A percentile compares a stretch with the other conserved stretches of the same genome.
phyloP scores from a whole-genome alignment of 2,329 filamentous ascomycete species.

The Ascochyta rabiei region DNA sequence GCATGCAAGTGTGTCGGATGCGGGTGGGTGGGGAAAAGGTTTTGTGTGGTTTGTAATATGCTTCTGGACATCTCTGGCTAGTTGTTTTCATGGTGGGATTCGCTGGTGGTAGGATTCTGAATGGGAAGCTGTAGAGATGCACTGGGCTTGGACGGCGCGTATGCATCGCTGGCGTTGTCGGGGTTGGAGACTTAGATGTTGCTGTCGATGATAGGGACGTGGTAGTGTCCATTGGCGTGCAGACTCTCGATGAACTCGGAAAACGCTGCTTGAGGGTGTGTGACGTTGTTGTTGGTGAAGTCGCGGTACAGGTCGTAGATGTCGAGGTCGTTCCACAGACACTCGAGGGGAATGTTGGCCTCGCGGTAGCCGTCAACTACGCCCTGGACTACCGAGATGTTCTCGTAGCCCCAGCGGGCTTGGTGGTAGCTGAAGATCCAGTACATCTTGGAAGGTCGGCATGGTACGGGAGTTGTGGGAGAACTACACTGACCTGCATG shows the following conservation, averaged over 20 bases:
- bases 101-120: constrained; percentile 56
- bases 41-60: too few species aligned
- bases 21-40: too few species aligned
- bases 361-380: constrained; percentile 59
- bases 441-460: constrained; percentile 17
- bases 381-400: constrained; percentile 18
- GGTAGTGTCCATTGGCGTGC: constrained; percentile 60
- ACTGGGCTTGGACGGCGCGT: constrained; percentile 55
- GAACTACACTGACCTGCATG: constrained; percentile 67
- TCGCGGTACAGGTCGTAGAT: constrained; percentile 56
- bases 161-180: constrained; percentile 64
- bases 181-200: constrained; percentile 73
- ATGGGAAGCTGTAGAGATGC: constrained; percentile 54
- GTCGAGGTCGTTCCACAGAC: constrained; percentile 50
- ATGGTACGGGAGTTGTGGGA: too few species aligned
- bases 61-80: too few species aligned
- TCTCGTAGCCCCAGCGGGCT: constrained; percentile 76
- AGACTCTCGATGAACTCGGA: constrained; percentile 56
- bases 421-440: constrained; percentile 81
- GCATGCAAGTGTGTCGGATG: too few species aligned
- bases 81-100: constrained; percentile 56
- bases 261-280: constrained; percentile 56
- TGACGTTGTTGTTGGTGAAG: constrained; percentile 60
- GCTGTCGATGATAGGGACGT: constrained; percentile 64
- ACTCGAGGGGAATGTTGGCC: constrained; percentile 59